Conservation (phyloP, 306 rosid species). For the Inga laurina region DNA sequence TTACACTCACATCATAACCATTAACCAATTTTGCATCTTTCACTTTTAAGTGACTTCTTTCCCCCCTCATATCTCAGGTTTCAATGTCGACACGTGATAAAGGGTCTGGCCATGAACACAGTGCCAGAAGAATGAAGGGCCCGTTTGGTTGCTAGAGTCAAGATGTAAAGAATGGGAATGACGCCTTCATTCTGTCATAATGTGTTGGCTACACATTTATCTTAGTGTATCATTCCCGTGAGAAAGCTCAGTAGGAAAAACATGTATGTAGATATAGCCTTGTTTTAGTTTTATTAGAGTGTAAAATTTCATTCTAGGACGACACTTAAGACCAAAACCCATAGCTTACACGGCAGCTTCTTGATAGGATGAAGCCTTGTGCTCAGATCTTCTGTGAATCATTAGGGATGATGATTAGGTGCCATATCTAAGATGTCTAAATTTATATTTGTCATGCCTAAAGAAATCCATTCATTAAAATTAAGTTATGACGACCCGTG, state of each 20-base stretch:
- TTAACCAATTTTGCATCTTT: constrained; percentile 17
- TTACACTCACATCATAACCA: constrained; percentile 4
- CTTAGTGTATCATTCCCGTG: neutral
- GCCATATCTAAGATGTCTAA: neutral
- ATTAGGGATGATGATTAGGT: neutral
- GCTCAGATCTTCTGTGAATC: neutral
- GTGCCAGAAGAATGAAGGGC: constrained; percentile 58
- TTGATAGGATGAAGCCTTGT: neutral
- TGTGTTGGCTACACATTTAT: neutral
- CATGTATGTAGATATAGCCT: constrained; percentile 23
- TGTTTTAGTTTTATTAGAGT: constrained; percentile 21
- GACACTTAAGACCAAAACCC: constrained; percentile 5
- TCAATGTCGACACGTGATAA: constrained; percentile 89
- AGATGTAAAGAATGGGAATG: neutral
- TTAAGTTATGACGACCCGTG: neutral
- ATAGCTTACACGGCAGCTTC: neutral
- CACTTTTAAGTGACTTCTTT: constrained; percentile 19
- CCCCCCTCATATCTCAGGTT: constrained; percentile 61
- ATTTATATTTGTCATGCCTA: neutral
- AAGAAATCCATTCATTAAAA: neutral
- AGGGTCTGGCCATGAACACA: constrained; percentile 68
- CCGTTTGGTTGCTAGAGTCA: neutral
- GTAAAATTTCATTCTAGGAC: constrained; percentile 17
- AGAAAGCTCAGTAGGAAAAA: neutral
- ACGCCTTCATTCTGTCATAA: too few relatives aligned